A percentile compares a stretch with the other conserved stretches of the same genome.
Conservation (phyloP, 108 stramenopile genomes). For the Mayamaea pseudoterrestris region DNA sequence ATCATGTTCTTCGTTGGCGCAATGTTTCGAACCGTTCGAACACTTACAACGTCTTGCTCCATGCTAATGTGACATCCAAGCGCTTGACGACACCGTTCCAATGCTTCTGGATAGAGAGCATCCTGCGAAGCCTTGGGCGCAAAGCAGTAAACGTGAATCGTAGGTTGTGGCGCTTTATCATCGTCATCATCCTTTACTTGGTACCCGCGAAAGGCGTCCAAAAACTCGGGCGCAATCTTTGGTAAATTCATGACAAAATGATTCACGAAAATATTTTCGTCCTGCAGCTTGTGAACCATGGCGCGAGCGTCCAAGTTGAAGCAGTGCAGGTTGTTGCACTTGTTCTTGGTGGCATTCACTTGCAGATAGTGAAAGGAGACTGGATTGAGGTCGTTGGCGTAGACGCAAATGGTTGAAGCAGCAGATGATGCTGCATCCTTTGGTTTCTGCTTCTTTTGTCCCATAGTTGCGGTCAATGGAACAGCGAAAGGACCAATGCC, state of each 20-base stretch:
- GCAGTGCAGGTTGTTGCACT: conserved; percentile 41
- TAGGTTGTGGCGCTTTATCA: conserved; percentile 15
- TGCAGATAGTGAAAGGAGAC: conserved; percentile 62
- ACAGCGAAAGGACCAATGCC: conserved; percentile 97
- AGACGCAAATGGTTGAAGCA: conserved; percentile 19
- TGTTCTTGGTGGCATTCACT: conserved; percentile 71
- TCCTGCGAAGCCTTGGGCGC: conserved; percentile 32
- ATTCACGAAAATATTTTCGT: conserved; percentile 24
- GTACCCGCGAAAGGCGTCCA: conserved; percentile 88
- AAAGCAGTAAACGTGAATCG: conserved; percentile 79
- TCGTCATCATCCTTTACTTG: conserved; percentile 1
- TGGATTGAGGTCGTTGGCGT: conserved; percentile 89
- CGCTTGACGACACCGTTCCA: conserved; percentile 44
- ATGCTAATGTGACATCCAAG: conserved; percentile 64
- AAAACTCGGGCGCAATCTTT: conserved; percentile 80
- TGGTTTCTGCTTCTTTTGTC: conserved; percentile 6
- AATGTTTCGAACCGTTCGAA: conserved; percentile 78
- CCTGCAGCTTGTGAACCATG: conserved; percentile 66
- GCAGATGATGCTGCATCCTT: neutral
- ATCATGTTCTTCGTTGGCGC: conserved; percentile 81
- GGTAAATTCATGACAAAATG: conserved; percentile 98
- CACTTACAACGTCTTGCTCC: no score
- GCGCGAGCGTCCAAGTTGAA: conserved; percentile 86
- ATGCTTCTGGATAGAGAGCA: conserved; percentile 19
- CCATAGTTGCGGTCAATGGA: conserved; percentile 56